Evolutionary conservation across 83 land plant genomes (phyloP).

Genomic region (Diphasiastrum complanatum): DNA sequence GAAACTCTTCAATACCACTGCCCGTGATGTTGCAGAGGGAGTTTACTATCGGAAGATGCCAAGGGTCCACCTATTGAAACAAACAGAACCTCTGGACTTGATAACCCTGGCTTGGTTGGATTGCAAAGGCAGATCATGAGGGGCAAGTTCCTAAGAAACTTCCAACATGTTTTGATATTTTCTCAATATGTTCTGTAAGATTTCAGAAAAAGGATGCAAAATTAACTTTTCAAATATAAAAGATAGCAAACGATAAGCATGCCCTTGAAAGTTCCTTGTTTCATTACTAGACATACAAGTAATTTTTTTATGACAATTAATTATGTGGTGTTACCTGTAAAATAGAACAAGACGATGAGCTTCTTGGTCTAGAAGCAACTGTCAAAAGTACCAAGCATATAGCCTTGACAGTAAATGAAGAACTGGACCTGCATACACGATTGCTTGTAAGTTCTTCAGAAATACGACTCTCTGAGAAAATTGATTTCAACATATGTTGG

Average conservation of each 20-base stretch:
- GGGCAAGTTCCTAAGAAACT: too few relatives aligned
- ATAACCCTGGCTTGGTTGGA: slow-evolving; percentile 67
- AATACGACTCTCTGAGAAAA: neutral
- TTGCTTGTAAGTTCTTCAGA: slow-evolving; percentile 45
- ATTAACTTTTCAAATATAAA: too few relatives aligned
- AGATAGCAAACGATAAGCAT: too few relatives aligned
- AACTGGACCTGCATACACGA: slow-evolving; percentile 74
- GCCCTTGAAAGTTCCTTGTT: too few relatives aligned
- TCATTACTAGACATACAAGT: neutral
- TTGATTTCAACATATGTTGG: neutral
- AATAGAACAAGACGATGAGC: slow-evolving; percentile 92
- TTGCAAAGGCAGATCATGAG: slow-evolving; percentile 82
- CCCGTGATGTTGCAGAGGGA: too few relatives aligned
- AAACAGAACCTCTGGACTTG: slow-evolving; percentile 63
- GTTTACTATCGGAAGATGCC: too few relatives aligned
- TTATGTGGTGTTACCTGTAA: neutral
- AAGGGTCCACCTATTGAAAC: slow-evolving; percentile 41
- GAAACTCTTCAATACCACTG: too few relatives aligned
- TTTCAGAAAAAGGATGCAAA: too few relatives aligned
- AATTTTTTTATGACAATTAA: neutral
- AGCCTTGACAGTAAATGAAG: slow-evolving; percentile 90
- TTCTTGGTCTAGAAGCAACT: slow-evolving; percentile 71
- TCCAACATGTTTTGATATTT: too few relatives aligned
- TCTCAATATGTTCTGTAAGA: too few relatives aligned
- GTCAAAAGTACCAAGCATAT: slow-evolving; percentile 92